Evolutionary conservation across 139 green algal genomes (phyloP).

Genomic region (Microglena sp.): DNA sequence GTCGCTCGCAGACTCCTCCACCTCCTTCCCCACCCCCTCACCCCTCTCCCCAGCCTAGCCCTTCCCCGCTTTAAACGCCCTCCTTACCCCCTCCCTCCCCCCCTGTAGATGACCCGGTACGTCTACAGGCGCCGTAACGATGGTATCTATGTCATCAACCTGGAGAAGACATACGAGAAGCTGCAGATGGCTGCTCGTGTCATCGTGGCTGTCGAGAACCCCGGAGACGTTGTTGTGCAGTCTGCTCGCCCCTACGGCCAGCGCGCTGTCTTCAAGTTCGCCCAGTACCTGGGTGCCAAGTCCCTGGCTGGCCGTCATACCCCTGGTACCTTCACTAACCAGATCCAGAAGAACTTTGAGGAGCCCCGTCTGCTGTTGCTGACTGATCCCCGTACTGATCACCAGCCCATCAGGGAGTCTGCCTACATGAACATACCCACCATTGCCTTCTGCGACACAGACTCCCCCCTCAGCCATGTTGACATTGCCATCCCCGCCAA

Average conservation of each 20-base stretch:
- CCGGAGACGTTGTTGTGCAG: constrained; percentile 67
- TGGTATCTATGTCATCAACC: constrained; percentile 98
- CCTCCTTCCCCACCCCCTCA: not conserved
- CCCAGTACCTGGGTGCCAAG: constrained; percentile 91
- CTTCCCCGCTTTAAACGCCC: not conserved
- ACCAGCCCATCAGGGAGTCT: constrained; percentile 95
- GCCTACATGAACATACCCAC: constrained; percentile 98
- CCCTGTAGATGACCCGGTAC: constrained; percentile 90
- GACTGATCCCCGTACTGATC: constrained; percentile 84
- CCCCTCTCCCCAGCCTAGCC: not conserved
- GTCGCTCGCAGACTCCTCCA: not conserved
- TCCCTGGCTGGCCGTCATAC: constrained; percentile 94
- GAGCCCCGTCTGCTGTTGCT: constrained; percentile 95
- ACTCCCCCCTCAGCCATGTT: constrained; percentile 84
- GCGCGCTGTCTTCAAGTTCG: constrained; percentile 97
- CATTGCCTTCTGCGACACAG: constrained; percentile 99
- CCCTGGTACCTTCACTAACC: constrained; percentile 99
- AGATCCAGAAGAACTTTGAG: constrained; percentile 95
- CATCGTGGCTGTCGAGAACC: constrained; percentile 98
- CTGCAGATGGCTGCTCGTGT: constrained; percentile 94
- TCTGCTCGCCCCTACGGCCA: constrained; percentile 89
- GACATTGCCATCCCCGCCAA: constrained; percentile 99
- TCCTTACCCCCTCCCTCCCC: not conserved
- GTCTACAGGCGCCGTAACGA: constrained; percentile 73
- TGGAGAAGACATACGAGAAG: constrained; percentile 99